Evolutionary conservation across 495 filamentous ascomycete species (phyloP).

Genomic region (Usnea hakonensis): DNA sequence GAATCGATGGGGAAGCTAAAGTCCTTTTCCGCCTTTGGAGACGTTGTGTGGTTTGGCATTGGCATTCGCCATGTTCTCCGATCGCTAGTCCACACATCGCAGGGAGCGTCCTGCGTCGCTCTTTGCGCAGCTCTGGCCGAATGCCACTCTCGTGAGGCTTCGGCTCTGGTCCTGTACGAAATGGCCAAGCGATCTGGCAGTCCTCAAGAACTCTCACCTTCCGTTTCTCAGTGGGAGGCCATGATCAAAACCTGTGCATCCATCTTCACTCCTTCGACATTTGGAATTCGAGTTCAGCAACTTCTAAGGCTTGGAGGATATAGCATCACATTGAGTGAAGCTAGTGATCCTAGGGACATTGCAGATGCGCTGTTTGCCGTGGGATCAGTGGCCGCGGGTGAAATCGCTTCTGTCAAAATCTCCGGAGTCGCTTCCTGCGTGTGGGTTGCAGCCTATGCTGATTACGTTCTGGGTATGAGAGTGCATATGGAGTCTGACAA

Average conservation of each 20-base stretch:
- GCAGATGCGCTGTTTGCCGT: constrained; percentile 2
- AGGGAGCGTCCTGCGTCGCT: constrained; percentile 2
- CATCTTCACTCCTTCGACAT: background rate
- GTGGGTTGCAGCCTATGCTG: constrained; percentile 11
- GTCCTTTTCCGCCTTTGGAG: constrained; percentile 3
- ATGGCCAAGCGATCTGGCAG: background rate
- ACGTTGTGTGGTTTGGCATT: constrained; percentile 8
- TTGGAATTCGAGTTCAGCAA: constrained; percentile 1
- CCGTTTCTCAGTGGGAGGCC: constrained; percentile 7
- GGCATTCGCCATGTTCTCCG: constrained; percentile 4
- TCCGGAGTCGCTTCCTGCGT: background rate
- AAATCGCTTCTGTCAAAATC: background rate
- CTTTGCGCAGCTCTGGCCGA: constrained; percentile 6
- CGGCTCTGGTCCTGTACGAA: constrained; percentile 4
- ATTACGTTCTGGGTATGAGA: constrained; percentile 5
- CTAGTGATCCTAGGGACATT: constrained; percentile 7
- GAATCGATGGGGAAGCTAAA: constrained; percentile 1
- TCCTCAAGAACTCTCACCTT: background rate
- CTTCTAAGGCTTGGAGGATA: constrained; percentile 3
- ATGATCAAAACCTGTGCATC: constrained; percentile 2
- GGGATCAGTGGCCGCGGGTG: background rate
- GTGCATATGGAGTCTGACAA: background rate
- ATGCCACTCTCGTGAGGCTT: background rate
- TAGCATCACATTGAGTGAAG: background rate
- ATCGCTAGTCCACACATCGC: constrained; percentile 4